A percentile compares a stretch with the other conserved stretches of the same genome.
These are phyloP conservation scores for Aspergillus hancockii DNA, from an alignment of 495 filamentous ascomycete species.

Conservation along the genomic window DNA sequence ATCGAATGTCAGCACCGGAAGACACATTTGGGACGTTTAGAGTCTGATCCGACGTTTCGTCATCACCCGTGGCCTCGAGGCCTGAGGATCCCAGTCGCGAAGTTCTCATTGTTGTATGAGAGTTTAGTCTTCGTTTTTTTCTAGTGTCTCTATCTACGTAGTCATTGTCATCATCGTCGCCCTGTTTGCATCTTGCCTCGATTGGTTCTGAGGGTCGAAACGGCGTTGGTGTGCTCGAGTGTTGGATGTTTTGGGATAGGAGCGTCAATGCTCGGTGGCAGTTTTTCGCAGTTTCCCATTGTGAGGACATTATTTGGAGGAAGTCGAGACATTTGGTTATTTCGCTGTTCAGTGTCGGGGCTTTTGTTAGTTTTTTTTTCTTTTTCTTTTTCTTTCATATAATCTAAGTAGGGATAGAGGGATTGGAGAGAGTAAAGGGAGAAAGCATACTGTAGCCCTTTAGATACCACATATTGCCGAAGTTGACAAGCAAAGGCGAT, in stretches of 20 bases:
- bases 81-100: neutral
- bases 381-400: too few relatives aligned
- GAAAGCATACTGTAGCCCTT: conserved; percentile 37
- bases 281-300: conserved; percentile 45
- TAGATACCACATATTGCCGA: conserved; percentile 37
- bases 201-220: neutral
- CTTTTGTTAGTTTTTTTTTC: neutral
- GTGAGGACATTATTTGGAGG: conserved; percentile 35
- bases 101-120: neutral
- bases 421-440: neutral
- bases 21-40: neutral
- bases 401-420: too few relatives aligned
- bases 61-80: neutral
- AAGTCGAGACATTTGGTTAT: conserved; percentile 34
- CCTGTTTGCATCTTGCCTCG: conserved; percentile 4
- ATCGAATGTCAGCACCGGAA: neutral
- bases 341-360: conserved; percentile 26
- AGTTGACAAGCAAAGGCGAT: conserved; percentile 45
- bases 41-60: neutral
- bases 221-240: conserved; percentile 4
- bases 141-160: neutral
- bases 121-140: conserved; percentile 3
- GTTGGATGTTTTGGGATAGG: conserved; percentile 28
- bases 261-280: conserved; percentile 36
- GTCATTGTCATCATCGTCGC: neutral